phyloP scores from a whole-genome alignment of 192 early-diverging fungal genomes.

The Dissophora globulifera region DNA sequence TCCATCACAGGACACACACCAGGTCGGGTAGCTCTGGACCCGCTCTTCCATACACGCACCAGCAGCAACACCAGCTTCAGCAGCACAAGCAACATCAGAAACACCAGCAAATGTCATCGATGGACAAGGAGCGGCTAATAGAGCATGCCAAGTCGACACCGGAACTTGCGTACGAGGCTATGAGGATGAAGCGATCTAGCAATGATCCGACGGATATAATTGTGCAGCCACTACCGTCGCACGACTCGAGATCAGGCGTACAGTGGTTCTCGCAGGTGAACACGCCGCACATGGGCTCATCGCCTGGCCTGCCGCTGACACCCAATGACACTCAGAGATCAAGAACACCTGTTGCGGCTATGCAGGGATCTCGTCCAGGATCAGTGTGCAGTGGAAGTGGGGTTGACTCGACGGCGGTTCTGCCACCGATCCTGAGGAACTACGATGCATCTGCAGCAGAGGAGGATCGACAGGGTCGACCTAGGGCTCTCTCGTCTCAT shows the following conservation, averaged over 20 bases:
- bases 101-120: too few species aligned
- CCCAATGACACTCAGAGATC: neutral
- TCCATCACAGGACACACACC: neutral
- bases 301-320: neutral
- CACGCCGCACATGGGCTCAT: neutral
- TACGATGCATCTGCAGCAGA: neutral
- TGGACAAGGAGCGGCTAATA: conserved; percentile 26
- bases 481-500: conserved; percentile 19
- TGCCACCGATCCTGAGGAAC: conserved; percentile 26
- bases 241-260: conserved; percentile 33
- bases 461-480: neutral
- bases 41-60: too few species aligned
- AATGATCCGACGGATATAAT: conserved; percentile 34
- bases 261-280: conserved; percentile 48
- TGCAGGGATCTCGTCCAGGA: too few species aligned
- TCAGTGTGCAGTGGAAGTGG: neutral
- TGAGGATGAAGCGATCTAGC: conserved; percentile 22
- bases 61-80: too few species aligned
- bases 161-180: conserved; percentile 14
- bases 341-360: neutral
- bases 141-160: conserved; percentile 42
- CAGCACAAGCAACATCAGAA: too few species aligned
- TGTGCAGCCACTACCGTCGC: conserved; percentile 38
- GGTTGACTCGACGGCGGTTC: neutral
- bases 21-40: neutral